Percentiles rank a stretch among this genome's conserved stretches.
Conservation (phyloP, 495 filamentous ascomycete species). For the Aspergillus heteromorphus region DNA sequence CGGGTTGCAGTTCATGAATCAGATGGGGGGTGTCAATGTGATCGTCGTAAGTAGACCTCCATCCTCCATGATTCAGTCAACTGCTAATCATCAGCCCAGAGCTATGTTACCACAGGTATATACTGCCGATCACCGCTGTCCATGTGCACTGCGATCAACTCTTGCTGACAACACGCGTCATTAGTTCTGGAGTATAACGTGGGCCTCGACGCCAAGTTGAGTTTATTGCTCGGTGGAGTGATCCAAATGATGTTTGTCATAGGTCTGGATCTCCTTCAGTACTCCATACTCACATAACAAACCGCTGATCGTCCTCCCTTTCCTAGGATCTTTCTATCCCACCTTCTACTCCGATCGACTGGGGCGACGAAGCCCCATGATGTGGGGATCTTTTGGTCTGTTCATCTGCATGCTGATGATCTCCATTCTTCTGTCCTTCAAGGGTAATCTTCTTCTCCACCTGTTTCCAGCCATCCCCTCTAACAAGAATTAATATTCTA, state of each 20-base stretch:
- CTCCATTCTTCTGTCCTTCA: slow-evolving; percentile 43
- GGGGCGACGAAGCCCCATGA: slow-evolving; percentile 56
- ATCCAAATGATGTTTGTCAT: slow-evolving; percentile 37
- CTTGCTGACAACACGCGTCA: background rate
- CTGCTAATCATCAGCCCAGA: slow-evolving; percentile 15
- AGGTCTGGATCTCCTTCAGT: no score
- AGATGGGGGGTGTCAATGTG: slow-evolving; percentile 45
- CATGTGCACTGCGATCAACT: background rate
- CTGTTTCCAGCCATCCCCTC: no score
- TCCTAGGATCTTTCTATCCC: slow-evolving; percentile 29
- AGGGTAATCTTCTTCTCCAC: slow-evolving; percentile 18
- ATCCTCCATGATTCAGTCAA: background rate
- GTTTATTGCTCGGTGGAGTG: slow-evolving; percentile 46
- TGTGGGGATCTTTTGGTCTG: slow-evolving; percentile 49
- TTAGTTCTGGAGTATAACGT: slow-evolving; percentile 43
- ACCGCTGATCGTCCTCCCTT: background rate
- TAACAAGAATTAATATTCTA: no score
- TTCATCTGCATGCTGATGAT: slow-evolving; percentile 51
- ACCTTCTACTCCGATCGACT: slow-evolving; percentile 41
- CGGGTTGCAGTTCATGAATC: slow-evolving; percentile 24
- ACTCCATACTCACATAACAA: no score
- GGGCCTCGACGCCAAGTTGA: slow-evolving; percentile 39
- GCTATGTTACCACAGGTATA: slow-evolving; percentile 43
- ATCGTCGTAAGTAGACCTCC: slow-evolving; percentile 29
- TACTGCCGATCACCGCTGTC: background rate